Base-by-base conservation (phyloP, 2,329 filamentous ascomycete genomes). In the Alternaria sp. region DNA sequence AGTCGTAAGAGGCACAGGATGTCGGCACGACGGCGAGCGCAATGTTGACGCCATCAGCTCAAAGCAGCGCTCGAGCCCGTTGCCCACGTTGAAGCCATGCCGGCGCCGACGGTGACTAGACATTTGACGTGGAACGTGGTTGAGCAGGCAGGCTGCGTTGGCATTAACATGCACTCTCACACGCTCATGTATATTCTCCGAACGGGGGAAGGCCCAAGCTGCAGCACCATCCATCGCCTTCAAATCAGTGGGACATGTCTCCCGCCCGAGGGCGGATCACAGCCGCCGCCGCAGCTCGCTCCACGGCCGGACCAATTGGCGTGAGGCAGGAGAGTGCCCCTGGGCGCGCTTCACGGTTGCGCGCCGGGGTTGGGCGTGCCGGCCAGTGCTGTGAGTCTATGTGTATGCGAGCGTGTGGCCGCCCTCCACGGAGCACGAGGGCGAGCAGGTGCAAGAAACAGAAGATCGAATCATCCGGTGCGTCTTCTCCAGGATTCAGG, bases 261-360 rank as follows among this genome's bases (percentile, higher is more conserved):
- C 57, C 54, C 57, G 67, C 67, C 62, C 54, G 62, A 66, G 59
- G 66, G 67, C 66, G 66, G 67, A 75, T 73, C 73, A 74, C 54
- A 59, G 49, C 55, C 60, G 71, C 71, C 71, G 73, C 71, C 66
- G 64, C 65, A 59, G 51, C 64, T 61, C 62, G 56, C 62, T 64
- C 62, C 54, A 52, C 43, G 50, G 51, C 32, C 23, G 32, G 54
- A n/a, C 66, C 68, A 70, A 69, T 69, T 55, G 60, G 64, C 59
- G 56, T 40, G 19, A n/a, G 44, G 32, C 52, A 52, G 52, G 26
- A 60, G 65, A 45, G 54, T 55, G 56, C 64, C 67, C 64, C 66
- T 64, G 61, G 65, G 65, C 59, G 40, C 46, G 54, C 54, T 30
- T 46, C 36, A 40, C 36, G 57, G 54, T 57, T 40, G 66, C 66